Conservation (phyloP, 768 basidiomycete species). For the Exidia glandulosa region DNA sequence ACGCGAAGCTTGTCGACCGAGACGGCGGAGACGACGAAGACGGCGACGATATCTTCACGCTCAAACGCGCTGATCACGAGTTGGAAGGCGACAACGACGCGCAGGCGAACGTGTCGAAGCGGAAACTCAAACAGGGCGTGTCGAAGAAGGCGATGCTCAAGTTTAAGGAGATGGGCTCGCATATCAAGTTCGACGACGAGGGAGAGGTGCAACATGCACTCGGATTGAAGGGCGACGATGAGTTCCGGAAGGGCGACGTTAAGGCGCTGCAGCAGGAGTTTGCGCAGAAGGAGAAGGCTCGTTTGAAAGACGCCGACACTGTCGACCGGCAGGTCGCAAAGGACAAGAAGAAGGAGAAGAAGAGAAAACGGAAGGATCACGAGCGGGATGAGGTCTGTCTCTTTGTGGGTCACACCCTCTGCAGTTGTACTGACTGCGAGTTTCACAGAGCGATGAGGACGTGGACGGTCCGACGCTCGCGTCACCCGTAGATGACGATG, state of each 20-base stretch:
- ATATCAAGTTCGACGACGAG: conserved; percentile 84
- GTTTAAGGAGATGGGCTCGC: conserved; percentile 46
- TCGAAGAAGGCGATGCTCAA: conserved; percentile 66
- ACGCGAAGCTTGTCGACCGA: conserved; percentile 76
- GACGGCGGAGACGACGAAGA: conserved; percentile 31
- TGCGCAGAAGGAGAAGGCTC: conserved; percentile 59
- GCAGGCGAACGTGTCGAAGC: conserved; percentile 52
- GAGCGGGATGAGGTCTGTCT: conserved; percentile 29
- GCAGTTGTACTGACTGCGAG: conserved; percentile 9
- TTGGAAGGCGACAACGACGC: conserved; percentile 32
- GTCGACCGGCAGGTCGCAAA: conserved; percentile 72
- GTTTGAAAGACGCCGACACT: conserved; percentile 59
- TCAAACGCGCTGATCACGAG: conserved; percentile 85
- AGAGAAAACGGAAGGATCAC: conserved; percentile 78
- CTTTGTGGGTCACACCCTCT: not conserved
- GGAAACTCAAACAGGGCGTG: conserved; percentile 64
- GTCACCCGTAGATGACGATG: conserved; percentile 40
- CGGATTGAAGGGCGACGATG: conserved; percentile 68
- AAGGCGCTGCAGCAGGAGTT: conserved; percentile 58
- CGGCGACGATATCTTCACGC: conserved; percentile 82
- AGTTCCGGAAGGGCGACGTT: conserved; percentile 47
- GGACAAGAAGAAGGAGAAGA: conserved; percentile 86
- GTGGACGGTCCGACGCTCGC: conserved; percentile 23
- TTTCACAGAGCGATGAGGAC: conserved; percentile 16
- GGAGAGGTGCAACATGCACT: conserved; percentile 74